phyloP scores from a whole-genome alignment of 2,329 filamentous ascomycete species.

The Blastomyces gilchristii region DNA sequence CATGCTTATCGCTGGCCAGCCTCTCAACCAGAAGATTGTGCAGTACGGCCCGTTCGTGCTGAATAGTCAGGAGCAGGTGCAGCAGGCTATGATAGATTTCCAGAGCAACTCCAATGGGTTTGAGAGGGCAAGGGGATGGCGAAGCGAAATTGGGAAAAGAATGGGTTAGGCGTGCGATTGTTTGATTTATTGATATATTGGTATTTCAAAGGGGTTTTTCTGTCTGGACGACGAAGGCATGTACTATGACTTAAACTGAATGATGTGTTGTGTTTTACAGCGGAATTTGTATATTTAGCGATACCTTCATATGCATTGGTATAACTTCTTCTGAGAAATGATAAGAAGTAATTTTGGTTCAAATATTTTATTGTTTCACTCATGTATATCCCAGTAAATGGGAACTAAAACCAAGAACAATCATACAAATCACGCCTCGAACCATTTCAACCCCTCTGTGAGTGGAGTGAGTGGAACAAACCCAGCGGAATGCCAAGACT shows the following conservation, averaged over 20 bases:
- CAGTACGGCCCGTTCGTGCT: constrained; percentile 84
- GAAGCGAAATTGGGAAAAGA: constrained; percentile 75
- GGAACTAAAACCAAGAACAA: no score
- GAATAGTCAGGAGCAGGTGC: constrained; percentile 59
- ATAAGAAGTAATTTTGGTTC: not conserved
- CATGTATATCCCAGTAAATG: no score
- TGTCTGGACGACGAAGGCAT: not conserved
- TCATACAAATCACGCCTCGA: no score
- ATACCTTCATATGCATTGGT: not conserved
- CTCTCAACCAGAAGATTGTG: constrained; percentile 67
- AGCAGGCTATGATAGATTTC: constrained; percentile 67
- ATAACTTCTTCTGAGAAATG: not conserved
- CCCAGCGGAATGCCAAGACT: not conserved
- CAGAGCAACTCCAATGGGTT: constrained; percentile 66
- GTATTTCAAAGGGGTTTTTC: not conserved
- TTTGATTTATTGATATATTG: not conserved
- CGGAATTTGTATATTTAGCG: not conserved
- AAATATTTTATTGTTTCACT: not conserved
- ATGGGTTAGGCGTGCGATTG: constrained; percentile 38
- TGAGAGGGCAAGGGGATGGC: constrained; percentile 67
- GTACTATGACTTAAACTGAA: not conserved
- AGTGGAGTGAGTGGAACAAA: no score
- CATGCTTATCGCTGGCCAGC: constrained; percentile 65
- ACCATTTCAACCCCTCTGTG: no score
- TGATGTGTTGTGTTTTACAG: not conserved